Base-by-base conservation (phyloP, 257 asterid species). In the Nicotiana attenuata region DNA sequence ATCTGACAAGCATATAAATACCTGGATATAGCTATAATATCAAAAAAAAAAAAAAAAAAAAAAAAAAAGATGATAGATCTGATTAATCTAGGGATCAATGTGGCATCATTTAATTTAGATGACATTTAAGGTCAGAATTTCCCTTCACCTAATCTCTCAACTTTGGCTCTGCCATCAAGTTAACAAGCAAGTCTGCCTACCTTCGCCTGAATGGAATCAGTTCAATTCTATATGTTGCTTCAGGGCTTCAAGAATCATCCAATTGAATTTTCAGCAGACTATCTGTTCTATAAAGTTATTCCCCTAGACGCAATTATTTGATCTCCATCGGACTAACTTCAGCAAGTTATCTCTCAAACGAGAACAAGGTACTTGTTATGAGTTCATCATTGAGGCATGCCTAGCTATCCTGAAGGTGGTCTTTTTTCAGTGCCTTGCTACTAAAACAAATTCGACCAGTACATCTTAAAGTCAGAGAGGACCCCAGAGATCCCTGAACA, bases 71-170 rank as follows among this genome's bases (percentile, higher is more conserved):
- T 15, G 77, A 68, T 38, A 68, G 6, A 68, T 24, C 22, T 14
- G 78, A 35, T 73, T 22, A 22, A 7, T 24, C 35, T 45, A 47
- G 22, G 71, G 33, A 22, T 31, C 60, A 13, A 73, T 47, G 78
- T 45, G 38, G 78, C 15, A 73, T 22, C 7, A 47, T 24, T 29
- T 73, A 47, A 73, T 20, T 71, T 71, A 59, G 78, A 73, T 4
- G 64, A 75, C 64, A 75, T 75, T 75, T 50, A 24, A 75, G 64
- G 80, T 50, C 64, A 50, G 80, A 26, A 75, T 15, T 50, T 26
- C 63, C 45, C 16, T 75, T 50, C 26, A 19, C 24, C 26, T 57
- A n/a, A 3, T 55, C 26, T 57, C 64, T 57, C 24, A 57, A 17
- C 26, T 57, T 17, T n/a, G 64, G 24, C 9, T 57, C 64, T 3